Evolutionary conservation across 306 rosid genomes (phyloP), one percentile per base, ranked within the genome.

Genomic region (Lupinus albus): DNA sequence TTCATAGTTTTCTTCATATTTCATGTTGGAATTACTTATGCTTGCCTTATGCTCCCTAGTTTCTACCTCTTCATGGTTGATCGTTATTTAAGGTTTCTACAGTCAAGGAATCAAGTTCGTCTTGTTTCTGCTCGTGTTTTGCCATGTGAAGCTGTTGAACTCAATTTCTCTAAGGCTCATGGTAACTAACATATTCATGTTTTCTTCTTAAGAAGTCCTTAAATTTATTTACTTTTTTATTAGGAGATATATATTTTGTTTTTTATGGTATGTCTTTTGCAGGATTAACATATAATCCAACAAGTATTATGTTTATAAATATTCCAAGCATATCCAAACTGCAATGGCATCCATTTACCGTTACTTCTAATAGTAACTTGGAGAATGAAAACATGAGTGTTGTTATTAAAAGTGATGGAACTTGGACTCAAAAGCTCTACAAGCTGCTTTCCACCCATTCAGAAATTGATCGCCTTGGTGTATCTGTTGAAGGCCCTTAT

Each of bases 261-360:
- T 46, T 1, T 49, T 62, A 11, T 62, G 20, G 17, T 5, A 8
- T 7, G 2, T 21, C 5, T 11, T 8, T 59, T 50, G 52, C 58
- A 89, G 96, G 79, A 2, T 76, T 89, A 84, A 79, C 61, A 18
- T 90, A 80, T 44, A 76, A 64, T 36, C 89, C 96, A 6, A 82
- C 87, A 2, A 85, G 95, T 80, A 35, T 78, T 5, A 49, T 84
- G 75, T 90, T 87, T 63, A 69, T 90, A 33, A 90, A 87, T 39
- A 71, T 82, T 12, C 95, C 96, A 5, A 80, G 78, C 51, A 75
- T 87, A 66, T 87, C 96, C 39, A 84, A 84, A 78, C 79, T 90
- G 5, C 95, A 90, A 41, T 90, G 96, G 96, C 95, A 90, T 76
- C 95, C 96, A 4, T 87, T 84, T 67, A 87, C 89, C 12, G 38